A percentile compares a stretch with the other conserved stretches of the same genome.
Conservation (phyloP, 2,329 filamentous ascomycete species). For the Neofusicoccum kwambonambiense region DNA sequence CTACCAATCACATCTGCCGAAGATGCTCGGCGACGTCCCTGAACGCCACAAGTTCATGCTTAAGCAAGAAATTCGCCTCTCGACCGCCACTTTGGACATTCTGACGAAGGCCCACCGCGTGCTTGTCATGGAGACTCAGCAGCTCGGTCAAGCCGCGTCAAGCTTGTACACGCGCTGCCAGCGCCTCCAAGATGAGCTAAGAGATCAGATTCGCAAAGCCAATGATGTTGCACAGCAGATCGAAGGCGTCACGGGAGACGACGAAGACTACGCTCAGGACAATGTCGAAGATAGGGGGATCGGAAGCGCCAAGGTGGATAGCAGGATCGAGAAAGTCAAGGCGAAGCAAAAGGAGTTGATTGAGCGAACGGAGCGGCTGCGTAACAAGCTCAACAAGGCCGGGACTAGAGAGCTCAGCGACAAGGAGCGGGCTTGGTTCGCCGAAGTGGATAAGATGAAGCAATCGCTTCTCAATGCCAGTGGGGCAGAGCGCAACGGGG, state of each 20-base stretch:
- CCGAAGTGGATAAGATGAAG: constrained; percentile 51
- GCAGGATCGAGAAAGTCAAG: constrained; percentile 56
- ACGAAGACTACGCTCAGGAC: constrained; percentile 46
- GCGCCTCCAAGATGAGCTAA: constrained; percentile 65
- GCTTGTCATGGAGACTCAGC: constrained; percentile 67
- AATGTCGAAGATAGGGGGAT: constrained; percentile 47
- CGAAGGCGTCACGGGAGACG: constrained; percentile 63
- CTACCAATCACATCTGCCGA: constrained; percentile 55
- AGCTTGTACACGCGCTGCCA: constrained; percentile 72
- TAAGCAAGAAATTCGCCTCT: constrained; percentile 67
- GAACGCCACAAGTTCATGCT: constrained; percentile 61
- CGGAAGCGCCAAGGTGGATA: constrained; percentile 58
- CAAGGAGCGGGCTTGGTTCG: constrained; percentile 60
- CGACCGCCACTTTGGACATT: constrained; percentile 67
- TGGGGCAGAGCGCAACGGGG: constrained; percentile 3
- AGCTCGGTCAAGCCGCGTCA: constrained; percentile 66
- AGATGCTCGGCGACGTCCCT: constrained; percentile 58
- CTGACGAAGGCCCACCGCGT: constrained; percentile 72
- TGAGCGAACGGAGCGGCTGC: constrained; percentile 60
- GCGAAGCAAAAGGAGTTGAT: constrained; percentile 58
- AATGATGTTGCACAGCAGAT: constrained; percentile 65
- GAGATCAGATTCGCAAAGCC: constrained; percentile 65
- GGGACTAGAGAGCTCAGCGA: constrained; percentile 54
- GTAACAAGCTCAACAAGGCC: constrained; percentile 48
- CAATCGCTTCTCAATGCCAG: constrained; percentile 37